Base-by-base conservation (phyloP, 1,284 basidiomycete genomes). In the Malassezia nana region DNA sequence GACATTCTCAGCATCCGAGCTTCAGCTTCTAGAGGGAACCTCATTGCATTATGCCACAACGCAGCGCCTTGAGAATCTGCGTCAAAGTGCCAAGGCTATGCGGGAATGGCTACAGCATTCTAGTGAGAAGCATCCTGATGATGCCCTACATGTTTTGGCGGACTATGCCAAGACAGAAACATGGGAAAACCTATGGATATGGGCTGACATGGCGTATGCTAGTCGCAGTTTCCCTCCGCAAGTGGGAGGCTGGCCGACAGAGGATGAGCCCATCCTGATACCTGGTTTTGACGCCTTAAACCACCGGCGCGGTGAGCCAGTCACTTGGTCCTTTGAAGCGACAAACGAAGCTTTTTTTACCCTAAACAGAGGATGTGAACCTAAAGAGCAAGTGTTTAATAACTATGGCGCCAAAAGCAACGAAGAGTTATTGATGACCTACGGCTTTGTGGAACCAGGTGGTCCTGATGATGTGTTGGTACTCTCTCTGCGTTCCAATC, bases 391-490 rank as follows among this genome's bases (percentile, higher is more conserved):
- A 46, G 63, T 70, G 12, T 69, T 59, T 33, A 73, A 73, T 52
- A 72, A 69, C 25, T 73, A 73, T 46, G 70, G 70, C 2, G 65
- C 67, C 9, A 73, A 73, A 44, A 63, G 59, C 29, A 72, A 69
- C 51, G 69, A 73, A 26, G 69, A 71, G 30, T 56, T 73, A 6
- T 48, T 69, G 1, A 47, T 55, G 10, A 57, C 58, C 8, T 73
- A 73, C 26, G 70, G 66, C 1, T 73, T 72, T 33, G 59, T 60
- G 0, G 35, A 67, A 24, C 46, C 53, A 0, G 59, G 38, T 1
- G 42, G 31, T 1, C 51, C 41, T 2, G 68, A 71, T 13, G 68
- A 71, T 30, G 57, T 60, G 13, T 46, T 71, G 3, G 57, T 60
- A n/a, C 45, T 71, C 6, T 54, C 56, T 18, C 28, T 69, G 12